These are phyloP conservation scores for Aspergillus quadricinctus DNA, from an alignment of 2,329 filamentous ascomycete species.

Conservation along the genomic window DNA sequence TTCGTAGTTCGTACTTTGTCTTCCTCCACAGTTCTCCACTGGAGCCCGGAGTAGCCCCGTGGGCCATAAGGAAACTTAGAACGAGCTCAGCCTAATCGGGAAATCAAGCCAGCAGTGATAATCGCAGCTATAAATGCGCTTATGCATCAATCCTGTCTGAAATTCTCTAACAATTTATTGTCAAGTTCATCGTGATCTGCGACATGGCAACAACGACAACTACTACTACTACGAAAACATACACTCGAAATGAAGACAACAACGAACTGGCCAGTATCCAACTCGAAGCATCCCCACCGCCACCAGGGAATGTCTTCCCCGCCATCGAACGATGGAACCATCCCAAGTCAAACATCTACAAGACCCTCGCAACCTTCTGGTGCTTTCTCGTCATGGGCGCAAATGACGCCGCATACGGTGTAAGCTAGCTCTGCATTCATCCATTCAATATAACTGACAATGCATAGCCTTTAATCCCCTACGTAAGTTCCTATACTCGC, in stretches of 20 bases:
- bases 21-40: background rate
- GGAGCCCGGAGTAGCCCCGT: background rate
- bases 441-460: background rate
- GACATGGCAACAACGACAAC: background rate
- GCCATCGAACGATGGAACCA: conserved; percentile 41
- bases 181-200: background rate
- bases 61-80: too few species aligned
- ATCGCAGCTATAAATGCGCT: background rate
- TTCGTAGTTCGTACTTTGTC: too few species aligned
- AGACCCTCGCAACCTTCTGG: conserved; percentile 53
- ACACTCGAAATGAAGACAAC: background rate
- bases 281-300: background rate
- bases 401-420: conserved; percentile 57
- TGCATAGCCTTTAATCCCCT: conserved; percentile 44
- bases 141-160: background rate
- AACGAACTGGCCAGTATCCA: background rate
- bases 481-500: conserved; percentile 37
- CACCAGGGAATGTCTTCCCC: background rate
- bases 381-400: conserved; percentile 56
- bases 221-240: background rate
- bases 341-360: conserved; percentile 46
- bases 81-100: background rate
- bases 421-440: conserved; percentile 28
- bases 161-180: background rate
- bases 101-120: background rate